These are phyloP conservation scores for Chlorella sp. DNA, from an alignment of 139 green algal genomes.

Conservation along the genomic window DNA sequence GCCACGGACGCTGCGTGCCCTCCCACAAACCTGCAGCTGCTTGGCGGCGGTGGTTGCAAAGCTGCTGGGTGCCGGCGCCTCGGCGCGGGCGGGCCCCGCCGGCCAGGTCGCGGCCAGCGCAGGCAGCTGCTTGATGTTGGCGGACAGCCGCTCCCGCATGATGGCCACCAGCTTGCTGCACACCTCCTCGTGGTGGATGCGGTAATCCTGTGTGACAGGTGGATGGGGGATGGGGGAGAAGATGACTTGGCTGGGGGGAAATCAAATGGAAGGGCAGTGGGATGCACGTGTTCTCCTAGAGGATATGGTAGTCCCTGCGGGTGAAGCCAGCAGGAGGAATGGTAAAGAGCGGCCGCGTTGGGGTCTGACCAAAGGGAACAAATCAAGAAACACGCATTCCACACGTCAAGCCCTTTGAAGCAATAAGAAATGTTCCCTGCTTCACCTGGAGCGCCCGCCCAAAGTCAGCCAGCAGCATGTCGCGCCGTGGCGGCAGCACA, in stretches of 20 bases:
- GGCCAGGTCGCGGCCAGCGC: conserved; percentile 59
- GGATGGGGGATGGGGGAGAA: too few relatives aligned
- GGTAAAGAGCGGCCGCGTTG: too few relatives aligned
- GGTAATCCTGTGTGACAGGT: conserved; percentile 77
- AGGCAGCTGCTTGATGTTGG: conserved; percentile 64
- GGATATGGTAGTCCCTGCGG: too few relatives aligned
- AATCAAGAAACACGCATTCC: too few relatives aligned
- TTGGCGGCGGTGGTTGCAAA: conserved; percentile 64
- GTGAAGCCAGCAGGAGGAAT: too few relatives aligned
- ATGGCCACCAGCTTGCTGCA: conserved; percentile 95
- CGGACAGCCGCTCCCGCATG: conserved; percentile 82
- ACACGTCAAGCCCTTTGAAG: too few relatives aligned
- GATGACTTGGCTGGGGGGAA: too few relatives aligned
- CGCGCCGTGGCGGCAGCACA: conserved; percentile 51
- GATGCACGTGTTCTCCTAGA: too few relatives aligned
- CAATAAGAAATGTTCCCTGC: too few relatives aligned
- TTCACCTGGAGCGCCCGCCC: conserved; percentile 76
- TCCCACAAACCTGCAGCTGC: conserved; percentile 49
- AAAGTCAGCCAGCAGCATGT: conserved; percentile 84
- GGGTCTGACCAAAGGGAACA: too few relatives aligned
- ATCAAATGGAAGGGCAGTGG: too few relatives aligned
- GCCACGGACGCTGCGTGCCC: too few relatives aligned
- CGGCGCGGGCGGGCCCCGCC: neutral
- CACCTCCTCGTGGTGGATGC: conserved; percentile 82
- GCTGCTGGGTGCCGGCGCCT: conserved; percentile 24